Evolutionary conservation across 2,329 filamentous ascomycete species (phyloP).

Genomic region (Beauveria bassiana): DNA sequence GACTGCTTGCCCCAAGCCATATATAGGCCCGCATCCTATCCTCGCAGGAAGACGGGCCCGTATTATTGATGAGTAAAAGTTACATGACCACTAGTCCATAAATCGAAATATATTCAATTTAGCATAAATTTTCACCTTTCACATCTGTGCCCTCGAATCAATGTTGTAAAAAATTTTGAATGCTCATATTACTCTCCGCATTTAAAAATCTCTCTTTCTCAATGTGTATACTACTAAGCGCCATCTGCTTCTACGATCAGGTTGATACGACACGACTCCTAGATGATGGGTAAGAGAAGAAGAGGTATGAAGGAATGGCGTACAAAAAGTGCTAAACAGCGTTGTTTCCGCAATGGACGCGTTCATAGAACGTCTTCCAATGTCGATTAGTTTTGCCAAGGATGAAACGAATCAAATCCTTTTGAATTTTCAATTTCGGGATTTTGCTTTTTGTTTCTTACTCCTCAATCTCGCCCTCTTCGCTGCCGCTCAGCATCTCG

Average conservation of each 20-base stretch:
- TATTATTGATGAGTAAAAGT: slow-evolving; percentile 3
- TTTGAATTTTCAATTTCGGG: background rate
- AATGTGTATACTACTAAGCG: background rate
- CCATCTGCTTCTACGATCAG: background rate
- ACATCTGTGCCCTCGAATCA: background rate
- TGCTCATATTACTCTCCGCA: background rate
- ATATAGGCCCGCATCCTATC: slow-evolving; percentile 23
- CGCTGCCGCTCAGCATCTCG: slow-evolving; percentile 67
- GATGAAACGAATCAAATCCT: background rate
- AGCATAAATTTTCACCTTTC: background rate
- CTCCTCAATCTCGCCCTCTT: slow-evolving; percentile 98
- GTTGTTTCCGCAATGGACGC: background rate
- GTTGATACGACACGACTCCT: background rate
- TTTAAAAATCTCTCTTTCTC: background rate
- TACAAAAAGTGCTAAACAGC: background rate
- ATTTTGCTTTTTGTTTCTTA: slow-evolving; percentile 17
- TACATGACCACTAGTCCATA: background rate
- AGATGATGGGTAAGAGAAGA: background rate
- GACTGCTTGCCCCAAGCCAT: slow-evolving; percentile 38
- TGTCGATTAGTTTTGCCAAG: background rate
- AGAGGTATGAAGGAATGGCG: background rate
- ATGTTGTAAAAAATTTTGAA: background rate
- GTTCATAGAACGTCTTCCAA: background rate
- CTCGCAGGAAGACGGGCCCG: slow-evolving; percentile 27
- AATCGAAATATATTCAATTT: background rate